Evolutionary conservation across 352 stramenopile genomes (phyloP), one percentile per base, ranked within the genome.

Genomic region (Phytophthora gonapodyides): DNA sequence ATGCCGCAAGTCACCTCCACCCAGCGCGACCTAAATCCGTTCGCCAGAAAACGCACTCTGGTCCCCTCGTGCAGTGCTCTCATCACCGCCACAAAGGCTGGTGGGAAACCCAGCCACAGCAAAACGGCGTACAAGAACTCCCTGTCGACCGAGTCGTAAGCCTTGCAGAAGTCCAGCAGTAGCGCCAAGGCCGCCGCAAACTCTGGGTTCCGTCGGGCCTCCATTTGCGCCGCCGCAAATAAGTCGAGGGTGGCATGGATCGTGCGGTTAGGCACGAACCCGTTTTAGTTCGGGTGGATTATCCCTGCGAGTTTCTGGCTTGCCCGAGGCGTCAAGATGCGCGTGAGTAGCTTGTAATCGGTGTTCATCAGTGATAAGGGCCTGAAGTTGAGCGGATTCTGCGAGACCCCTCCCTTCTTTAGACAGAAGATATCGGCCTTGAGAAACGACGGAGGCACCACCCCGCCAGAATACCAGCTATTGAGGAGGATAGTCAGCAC

Each of bases 281-380:
- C 58, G 11, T 41, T 36, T 3, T 61, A 36, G 1, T 15, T 27
- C 1, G 19, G 8, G 24, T 27, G 24, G 2, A 27, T 27, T 2
- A 27, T 27, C 4, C n/a, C n/a, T n/a, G n/a, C n/a, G n/a, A 27
- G 6, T 5, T 27, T 27, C 24, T 4, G 24, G 21, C 49, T 35
- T 15, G 61, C 37, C 3, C 27, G 0, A 0, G 13, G 2, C 0
- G 19, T 17, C 1, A 48, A 8, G 1, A 60, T 43, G 1, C 49
- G 4, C 4, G 57, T 66, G 5, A 64, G 37, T 11, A 59, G 5
- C 36, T 66, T 66, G 35, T 61, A 57, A 37, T 61, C 52, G 2
- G 60, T 53, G 19, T 62, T 56, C 4, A 66, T 49, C 2, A 56
- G 30, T 0, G 57, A 38, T 2, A 64, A 9, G 2, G 50, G 58